These are phyloP conservation scores for Dendryphion nanum DNA, from an alignment of 2,329 filamentous ascomycete genomes.

Conservation along the genomic window DNA sequence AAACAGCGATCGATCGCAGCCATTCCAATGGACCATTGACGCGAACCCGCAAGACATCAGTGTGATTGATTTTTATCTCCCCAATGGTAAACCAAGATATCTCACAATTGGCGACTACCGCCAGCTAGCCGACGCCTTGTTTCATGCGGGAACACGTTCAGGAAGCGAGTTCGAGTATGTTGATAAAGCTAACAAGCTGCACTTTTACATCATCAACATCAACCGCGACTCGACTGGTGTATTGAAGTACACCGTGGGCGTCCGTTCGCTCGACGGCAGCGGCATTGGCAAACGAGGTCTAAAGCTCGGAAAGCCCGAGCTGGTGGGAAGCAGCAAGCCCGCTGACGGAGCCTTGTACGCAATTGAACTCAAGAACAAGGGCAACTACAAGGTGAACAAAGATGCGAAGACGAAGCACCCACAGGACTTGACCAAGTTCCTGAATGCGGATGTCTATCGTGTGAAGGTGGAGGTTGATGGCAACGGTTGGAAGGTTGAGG, in stretches of 20 bases:
- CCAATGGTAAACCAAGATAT: constrained; percentile 49
- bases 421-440: constrained; percentile 40
- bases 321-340: constrained; percentile 19
- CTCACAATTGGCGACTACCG: constrained; percentile 55
- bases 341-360: constrained; percentile 44
- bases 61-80: constrained; percentile 51
- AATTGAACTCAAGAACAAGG: constrained; percentile 51
- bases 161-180: constrained; percentile 52
- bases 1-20: constrained; percentile 39
- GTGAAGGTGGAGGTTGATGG: constrained; percentile 46
- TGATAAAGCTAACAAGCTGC: constrained; percentile 49
- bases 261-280: constrained; percentile 43
- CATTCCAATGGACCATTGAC: constrained; percentile 57
- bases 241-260: constrained; percentile 51
- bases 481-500: constrained; percentile 47
- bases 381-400: constrained; percentile 25
- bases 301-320: constrained; percentile 38
- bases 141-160: constrained; percentile 54
- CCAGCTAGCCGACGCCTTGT: constrained; percentile 54
- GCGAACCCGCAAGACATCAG: constrained; percentile 55
- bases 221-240: constrained; percentile 44
- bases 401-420: constrained; percentile 19
- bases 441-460: constrained; percentile 49
- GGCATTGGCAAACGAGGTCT: constrained; percentile 37
- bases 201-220: constrained; percentile 51